Percentiles rank a stretch among this genome's conserved stretches.
Conservation (phyloP, 108 stramenopile genomes). For the Pseudonitzschia multistriata region DNA sequence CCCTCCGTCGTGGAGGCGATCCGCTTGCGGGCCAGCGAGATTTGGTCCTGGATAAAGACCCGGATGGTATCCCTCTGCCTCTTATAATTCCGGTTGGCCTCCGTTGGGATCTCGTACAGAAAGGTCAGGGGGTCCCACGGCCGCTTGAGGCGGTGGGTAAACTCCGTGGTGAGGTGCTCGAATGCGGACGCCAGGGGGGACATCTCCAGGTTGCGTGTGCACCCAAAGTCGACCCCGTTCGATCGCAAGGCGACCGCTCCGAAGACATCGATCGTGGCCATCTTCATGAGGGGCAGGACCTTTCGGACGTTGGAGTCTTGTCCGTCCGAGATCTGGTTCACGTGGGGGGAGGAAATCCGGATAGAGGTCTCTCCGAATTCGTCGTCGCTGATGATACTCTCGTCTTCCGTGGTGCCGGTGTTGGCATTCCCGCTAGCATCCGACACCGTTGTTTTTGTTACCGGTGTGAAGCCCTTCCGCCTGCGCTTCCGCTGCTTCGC, state of each 20-base stretch:
- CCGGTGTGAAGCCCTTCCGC: background rate
- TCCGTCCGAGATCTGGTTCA: background rate
- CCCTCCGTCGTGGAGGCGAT: background rate
- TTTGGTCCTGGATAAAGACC: conserved; percentile 4
- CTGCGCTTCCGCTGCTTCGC: background rate
- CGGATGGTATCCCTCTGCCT: background rate
- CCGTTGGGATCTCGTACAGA: conserved; percentile 21
- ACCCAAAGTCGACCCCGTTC: conserved; percentile 21
- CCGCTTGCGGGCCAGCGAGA: background rate
- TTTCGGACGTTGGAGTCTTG: background rate
- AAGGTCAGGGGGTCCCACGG: conserved; percentile 14
- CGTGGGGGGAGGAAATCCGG: background rate
- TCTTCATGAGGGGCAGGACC: conserved; percentile 26
- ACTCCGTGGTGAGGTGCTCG: conserved; percentile 18
- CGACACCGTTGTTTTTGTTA: background rate
- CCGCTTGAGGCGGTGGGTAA: conserved; percentile 12
- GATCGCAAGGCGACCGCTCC: conserved; percentile 22
- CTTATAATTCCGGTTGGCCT: conserved; percentile 12
- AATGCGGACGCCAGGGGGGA: conserved; percentile 16
- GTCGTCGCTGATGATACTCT: background rate
- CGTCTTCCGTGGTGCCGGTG: background rate
- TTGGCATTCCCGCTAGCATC: background rate
- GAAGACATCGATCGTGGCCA: conserved; percentile 30
- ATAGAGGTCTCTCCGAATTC: background rate
- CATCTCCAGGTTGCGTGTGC: conserved; percentile 20